phyloP scores from a whole-genome alignment of 202 grass and related monocot genomes.

The Dendrocalamus latiflorus region DNA sequence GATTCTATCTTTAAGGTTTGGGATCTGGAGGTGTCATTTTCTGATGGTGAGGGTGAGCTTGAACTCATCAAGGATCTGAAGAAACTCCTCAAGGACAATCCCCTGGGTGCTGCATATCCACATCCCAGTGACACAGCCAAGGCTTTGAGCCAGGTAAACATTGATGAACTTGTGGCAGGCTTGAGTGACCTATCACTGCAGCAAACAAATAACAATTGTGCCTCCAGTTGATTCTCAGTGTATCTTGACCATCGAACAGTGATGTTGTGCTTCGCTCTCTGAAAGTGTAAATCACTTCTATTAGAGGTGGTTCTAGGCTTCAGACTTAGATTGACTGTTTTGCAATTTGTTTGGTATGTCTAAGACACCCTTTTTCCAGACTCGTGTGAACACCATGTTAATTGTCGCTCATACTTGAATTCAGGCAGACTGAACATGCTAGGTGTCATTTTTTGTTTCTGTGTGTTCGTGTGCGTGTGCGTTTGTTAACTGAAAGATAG shows the following conservation, averaged over 20 bases:
- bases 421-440: neutral
- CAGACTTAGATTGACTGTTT: neutral
- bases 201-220: neutral
- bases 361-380: neutral
- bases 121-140: neutral
- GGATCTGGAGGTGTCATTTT: conserved; percentile 20
- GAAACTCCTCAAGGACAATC: conserved; percentile 19
- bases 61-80: conserved; percentile 46
- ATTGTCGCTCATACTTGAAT: no score
- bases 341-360: neutral
- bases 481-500: neutral
- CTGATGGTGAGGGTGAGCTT: conserved; percentile 31
- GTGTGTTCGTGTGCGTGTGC: neutral
- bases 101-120: neutral
- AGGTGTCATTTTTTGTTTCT: neutral
- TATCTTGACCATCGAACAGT: neutral
- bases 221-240: neutral
- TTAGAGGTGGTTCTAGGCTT: neutral
- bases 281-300: neutral
- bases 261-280: neutral
- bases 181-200: conserved; percentile 42
- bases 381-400: neutral
- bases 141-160: conserved; percentile 18
- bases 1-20: conserved; percentile 48
- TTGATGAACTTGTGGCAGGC: conserved; percentile 36